phyloP scores from a whole-genome alignment of 306 rosid genomes.

The Cicer cuneatum region DNA sequence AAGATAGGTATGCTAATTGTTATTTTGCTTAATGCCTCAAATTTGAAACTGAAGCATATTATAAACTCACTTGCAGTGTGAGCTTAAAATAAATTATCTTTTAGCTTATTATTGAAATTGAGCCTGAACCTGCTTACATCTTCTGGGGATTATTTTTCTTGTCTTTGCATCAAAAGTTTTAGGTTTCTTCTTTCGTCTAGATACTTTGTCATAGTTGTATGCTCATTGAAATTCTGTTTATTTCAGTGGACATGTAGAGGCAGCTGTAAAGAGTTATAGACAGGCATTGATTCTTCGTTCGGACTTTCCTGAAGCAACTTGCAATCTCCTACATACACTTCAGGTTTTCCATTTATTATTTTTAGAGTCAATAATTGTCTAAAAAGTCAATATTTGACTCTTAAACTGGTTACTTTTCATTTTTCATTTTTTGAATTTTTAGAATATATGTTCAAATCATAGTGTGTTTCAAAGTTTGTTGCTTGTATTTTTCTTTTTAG shows the following conservation, averaged over 20 bases:
- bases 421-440: neutral
- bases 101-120: neutral
- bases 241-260: constrained; percentile 92
- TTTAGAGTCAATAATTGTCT: neutral
- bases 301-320: constrained; percentile 98
- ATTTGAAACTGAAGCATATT: neutral
- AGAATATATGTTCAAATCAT: neutral
- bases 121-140: constrained; percentile 5
- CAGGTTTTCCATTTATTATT: constrained; percentile 60
- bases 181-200: neutral
- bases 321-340: constrained; percentile 95
- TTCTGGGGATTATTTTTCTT: constrained; percentile 12
- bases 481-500: constrained; percentile 10
- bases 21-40: constrained; percentile 4
- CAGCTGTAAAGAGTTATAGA: constrained; percentile 84
- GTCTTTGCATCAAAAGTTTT: neutral
- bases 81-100: constrained; percentile 14
- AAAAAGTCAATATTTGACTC: neutral
- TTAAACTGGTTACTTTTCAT: neutral
- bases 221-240: constrained; percentile 28
- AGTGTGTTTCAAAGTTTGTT: neutral
- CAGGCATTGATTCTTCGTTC: constrained; percentile 84
- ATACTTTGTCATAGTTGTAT: constrained; percentile 17
- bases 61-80: neutral
- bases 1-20: constrained; percentile 72